A percentile compares a stretch with the other conserved stretches of the same genome.
Evolutionary conservation across 2,329 filamentous ascomycete genomes (phyloP).

Genomic region (Aspergillus transmontanensis): DNA sequence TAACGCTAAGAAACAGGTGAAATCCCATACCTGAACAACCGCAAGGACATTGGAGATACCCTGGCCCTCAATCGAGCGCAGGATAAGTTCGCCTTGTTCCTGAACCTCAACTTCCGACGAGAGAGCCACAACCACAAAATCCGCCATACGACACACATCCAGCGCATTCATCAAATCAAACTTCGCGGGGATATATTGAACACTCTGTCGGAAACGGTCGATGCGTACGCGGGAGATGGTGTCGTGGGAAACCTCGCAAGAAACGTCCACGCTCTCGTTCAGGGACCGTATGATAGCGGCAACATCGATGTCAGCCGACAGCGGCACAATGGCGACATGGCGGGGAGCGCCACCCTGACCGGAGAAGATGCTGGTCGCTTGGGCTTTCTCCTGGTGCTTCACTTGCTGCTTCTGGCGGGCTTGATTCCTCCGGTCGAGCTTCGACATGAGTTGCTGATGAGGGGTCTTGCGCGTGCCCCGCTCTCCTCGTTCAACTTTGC

Average conservation of each 20-base stretch:
- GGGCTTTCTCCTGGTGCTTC: constrained; percentile 81
- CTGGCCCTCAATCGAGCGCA: constrained; percentile 87
- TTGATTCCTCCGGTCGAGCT: constrained; percentile 92
- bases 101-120: constrained; percentile 79
- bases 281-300: constrained; percentile 68
- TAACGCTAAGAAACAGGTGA: constrained; percentile 1
- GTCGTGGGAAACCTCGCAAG: constrained; percentile 62
- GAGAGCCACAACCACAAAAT: constrained; percentile 86
- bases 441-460: constrained; percentile 96
- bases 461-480: constrained; percentile 79
- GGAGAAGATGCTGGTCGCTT: constrained; percentile 78
- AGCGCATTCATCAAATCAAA: constrained; percentile 75
- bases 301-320: constrained; percentile 73
- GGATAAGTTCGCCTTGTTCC: constrained; percentile 77
- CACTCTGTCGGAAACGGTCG: constrained; percentile 91
- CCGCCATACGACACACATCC: constrained; percentile 83
- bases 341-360: constrained; percentile 84
- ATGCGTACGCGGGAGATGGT: constrained; percentile 67
- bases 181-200: constrained; percentile 79
- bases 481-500: constrained; percentile 74
- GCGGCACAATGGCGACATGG: constrained; percentile 82
- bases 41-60: constrained; percentile 92
- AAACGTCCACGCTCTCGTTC: constrained; percentile 78
- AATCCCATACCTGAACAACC: constrained; percentile 62
- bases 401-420: constrained; percentile 83